A percentile compares a stretch with the other conserved stretches of the same genome.
Evolutionary conservation across 805 yeast genomes (phyloP).

Genomic region (Candida schatavii): DNA sequence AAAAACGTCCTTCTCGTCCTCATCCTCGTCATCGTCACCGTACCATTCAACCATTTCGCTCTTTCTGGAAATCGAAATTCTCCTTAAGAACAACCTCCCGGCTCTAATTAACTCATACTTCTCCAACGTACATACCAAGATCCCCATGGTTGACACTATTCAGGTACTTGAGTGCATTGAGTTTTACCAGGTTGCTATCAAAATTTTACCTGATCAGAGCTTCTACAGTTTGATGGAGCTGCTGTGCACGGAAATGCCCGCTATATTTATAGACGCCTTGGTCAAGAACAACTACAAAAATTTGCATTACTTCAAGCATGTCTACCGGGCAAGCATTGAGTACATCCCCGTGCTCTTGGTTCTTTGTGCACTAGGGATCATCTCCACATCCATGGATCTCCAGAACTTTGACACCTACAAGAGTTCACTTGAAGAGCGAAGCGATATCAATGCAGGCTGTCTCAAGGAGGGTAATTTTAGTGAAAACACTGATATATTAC

Average conservation of each 20-base stretch:
- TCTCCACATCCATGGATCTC: constrained; percentile 29
- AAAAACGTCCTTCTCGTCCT: background rate
- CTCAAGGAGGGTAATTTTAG: constrained; percentile 13
- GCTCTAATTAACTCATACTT: constrained; percentile 26
- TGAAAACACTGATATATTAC: constrained; percentile 6
- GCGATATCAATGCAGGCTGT: constrained; percentile 18
- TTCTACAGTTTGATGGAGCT: constrained; percentile 14
- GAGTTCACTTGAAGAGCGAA: constrained; percentile 27
- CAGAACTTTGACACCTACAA: constrained; percentile 29
- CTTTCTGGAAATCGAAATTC: constrained; percentile 15
- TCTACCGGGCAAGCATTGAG: constrained; percentile 19
- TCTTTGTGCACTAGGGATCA: constrained; percentile 32
- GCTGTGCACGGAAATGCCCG: constrained; percentile 12
- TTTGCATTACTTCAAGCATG: constrained; percentile 14
- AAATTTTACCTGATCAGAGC: constrained; percentile 15
- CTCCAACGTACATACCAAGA: constrained; percentile 29
- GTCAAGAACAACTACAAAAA: constrained; percentile 15
- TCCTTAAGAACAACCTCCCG: constrained; percentile 15
- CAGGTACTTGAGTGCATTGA: constrained; percentile 29
- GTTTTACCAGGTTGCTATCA: constrained; percentile 19
- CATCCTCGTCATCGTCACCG: background rate
- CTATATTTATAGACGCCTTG: constrained; percentile 12
- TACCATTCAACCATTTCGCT: constrained; percentile 11
- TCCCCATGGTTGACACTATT: constrained; percentile 29
- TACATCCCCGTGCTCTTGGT: constrained; percentile 24